Evolutionary conservation across 176 grass and related monocot species (phyloP), one percentile per base, ranked within the genome.

Genomic region (Tuctoria greenei): DNA sequence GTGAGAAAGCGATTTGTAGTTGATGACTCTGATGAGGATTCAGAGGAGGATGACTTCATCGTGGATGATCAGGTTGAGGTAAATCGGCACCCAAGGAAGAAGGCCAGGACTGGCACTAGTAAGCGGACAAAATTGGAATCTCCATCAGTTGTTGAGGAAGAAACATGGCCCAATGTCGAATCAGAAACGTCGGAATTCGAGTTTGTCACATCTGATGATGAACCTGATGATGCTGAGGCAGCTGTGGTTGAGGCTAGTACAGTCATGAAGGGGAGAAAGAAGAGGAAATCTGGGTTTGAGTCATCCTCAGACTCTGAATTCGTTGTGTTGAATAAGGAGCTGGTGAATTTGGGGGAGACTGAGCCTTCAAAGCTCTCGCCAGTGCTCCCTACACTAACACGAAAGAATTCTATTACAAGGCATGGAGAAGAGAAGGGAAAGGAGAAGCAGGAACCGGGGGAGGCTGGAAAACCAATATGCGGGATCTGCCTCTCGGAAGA

Each of bases 401-500:
- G 82, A 82, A 92, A 77, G 58, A 79, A 80, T 68, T 67, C 62
- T 75, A 23, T 76, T 51, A 23, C 39, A 50, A 81, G 66, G 27
- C 83, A 90, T 39, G 79, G 58, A 24, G 83, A 90, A 68, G 73
- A 73, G 68, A 94, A 98, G 77, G 94, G 91, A 27, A 88, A 91
- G 67, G 77, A 85, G 81, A 89, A 91, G 81, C 57, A 79, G 39
- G 80, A 66, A 44, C 78, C 14, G 10, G 77, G 77, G 56, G 88
- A 98, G 47, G 66, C 52, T 25, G 86, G 82, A 10, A 98, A 78
- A 41, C 83, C 69, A 56, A 66, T 74, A 39, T 98, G 95, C 10
- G 91, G 91, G 51, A 98, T 98, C 69, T 98, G 95, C 77, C 82
- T 98, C 60, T 90, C 88, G 1, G 91, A 94, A 41, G 95, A 92